Conservation (phyloP, 257 asterid genomes). For the Thymus quinquecostatus region DNA sequence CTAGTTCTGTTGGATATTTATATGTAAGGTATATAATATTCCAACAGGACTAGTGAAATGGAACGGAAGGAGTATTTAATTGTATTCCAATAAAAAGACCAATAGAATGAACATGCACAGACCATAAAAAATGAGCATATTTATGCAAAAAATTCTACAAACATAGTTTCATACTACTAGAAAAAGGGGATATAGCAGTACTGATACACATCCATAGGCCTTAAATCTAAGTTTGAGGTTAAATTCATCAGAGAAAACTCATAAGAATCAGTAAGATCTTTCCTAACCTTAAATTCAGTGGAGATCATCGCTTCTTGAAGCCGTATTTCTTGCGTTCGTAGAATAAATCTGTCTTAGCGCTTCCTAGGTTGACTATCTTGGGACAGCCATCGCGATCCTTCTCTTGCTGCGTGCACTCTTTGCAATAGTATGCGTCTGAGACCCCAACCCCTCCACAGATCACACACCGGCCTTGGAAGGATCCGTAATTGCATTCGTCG, state of each 20-base stretch:
- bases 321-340: constrained; percentile 92
- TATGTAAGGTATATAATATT: too few relatives aligned
- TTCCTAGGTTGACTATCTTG: constrained; percentile 82
- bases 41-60: too few relatives aligned
- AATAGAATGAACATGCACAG: not conserved
- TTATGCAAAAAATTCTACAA: not conserved
- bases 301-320: constrained; percentile 70
- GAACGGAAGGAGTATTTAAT: too few relatives aligned
- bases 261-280: not conserved
- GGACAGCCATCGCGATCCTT: constrained; percentile 91
- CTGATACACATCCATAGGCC: not conserved
- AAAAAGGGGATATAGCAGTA: not conserved
- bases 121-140: not conserved
- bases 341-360: constrained; percentile 82
- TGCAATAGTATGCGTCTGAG: constrained; percentile 90
- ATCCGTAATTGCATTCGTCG: constrained; percentile 89
- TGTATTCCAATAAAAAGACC: not conserved
- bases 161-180: not conserved
- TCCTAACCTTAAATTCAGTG: not conserved
- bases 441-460: constrained; percentile 86
- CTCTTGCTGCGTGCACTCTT: constrained; percentile 90
- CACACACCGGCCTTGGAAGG: constrained; percentile 88
- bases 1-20: too few relatives aligned
- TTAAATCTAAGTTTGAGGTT: constrained; percentile 14
- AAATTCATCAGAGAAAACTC: constrained; percentile 15